Percentiles rank a stretch among this genome's conserved stretches.
Conservation (phyloP, 805 yeast genomes). For the Yarrowia sp. region DNA sequence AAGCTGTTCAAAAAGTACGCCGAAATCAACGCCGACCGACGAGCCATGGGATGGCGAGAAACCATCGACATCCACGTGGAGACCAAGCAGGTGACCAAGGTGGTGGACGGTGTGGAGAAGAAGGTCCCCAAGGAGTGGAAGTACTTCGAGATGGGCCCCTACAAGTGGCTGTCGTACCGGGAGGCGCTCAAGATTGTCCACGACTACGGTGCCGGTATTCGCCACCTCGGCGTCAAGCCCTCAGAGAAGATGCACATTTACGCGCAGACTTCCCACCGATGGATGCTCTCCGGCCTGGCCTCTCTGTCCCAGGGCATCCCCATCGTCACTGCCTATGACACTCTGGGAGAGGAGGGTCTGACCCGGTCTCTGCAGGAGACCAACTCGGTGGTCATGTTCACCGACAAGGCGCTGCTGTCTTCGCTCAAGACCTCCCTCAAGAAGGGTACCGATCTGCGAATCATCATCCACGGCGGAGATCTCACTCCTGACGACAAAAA, state of each 20-base stretch:
- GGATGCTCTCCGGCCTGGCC: slow-evolving; percentile 90
- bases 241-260: slow-evolving; percentile 76
- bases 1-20: slow-evolving; percentile 72
- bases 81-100: slow-evolving; percentile 72
- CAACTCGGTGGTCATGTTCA: slow-evolving; percentile 75
- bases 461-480: slow-evolving; percentile 73
- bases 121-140: slow-evolving; percentile 86
- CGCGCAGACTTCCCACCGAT: slow-evolving; percentile 84
- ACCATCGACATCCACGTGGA: slow-evolving; percentile 77
- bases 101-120: slow-evolving; percentile 75
- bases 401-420: slow-evolving; percentile 76
- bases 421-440: slow-evolving; percentile 76
- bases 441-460: slow-evolving; percentile 65
- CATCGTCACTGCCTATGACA: slow-evolving; percentile 94
- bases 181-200: slow-evolving; percentile 61
- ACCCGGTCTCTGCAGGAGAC: slow-evolving; percentile 87
- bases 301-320: slow-evolving; percentile 81
- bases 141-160: slow-evolving; percentile 78
- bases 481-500: slow-evolving; percentile 66
- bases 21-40: slow-evolving; percentile 59
- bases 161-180: slow-evolving; percentile 67
- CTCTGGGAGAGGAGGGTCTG: slow-evolving; percentile 82
- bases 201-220: slow-evolving; percentile 75
- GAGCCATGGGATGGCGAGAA: slow-evolving; percentile 81
- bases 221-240: slow-evolving; percentile 73